phyloP scores from a whole-genome alignment of 371 early-diverging fungal species.

The Umbelopsis sp. region DNA sequence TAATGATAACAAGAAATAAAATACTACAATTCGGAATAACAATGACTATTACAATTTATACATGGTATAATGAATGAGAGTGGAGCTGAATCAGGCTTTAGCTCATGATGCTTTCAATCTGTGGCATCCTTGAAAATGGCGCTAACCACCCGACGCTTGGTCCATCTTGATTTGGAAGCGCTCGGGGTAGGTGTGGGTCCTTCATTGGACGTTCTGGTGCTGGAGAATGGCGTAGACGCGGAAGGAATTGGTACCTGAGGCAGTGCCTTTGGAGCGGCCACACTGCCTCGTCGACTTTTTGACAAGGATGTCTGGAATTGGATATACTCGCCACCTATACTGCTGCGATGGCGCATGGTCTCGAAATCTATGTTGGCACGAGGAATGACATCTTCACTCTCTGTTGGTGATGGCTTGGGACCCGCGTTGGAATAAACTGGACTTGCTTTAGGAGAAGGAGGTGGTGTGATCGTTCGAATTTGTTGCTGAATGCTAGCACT shows the following conservation, averaged over 20 bases:
- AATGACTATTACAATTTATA: neutral
- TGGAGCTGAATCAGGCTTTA: neutral
- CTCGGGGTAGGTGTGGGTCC: neutral
- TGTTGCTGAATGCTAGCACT: slow-evolving; percentile 6
- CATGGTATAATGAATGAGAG: neutral
- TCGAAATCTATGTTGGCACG: slow-evolving; percentile 14
- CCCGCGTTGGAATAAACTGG: neutral
- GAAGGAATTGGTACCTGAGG: neutral
- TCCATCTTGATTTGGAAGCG: slow-evolving; percentile 11
- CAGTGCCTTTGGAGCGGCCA: neutral
- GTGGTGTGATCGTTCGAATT: slow-evolving; percentile 4
- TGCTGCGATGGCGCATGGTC: slow-evolving; percentile 12
- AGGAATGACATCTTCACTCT: neutral
- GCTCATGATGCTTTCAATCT: neutral
- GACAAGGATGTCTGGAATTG: slow-evolving; percentile 12
- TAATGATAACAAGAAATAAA: slow-evolving; percentile 1
- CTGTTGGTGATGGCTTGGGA: neutral
- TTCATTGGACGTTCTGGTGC: neutral
- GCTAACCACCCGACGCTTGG: neutral
- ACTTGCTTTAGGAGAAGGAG: neutral
- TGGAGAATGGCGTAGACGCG: neutral
- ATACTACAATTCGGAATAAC: neutral
- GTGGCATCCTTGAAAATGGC: neutral
- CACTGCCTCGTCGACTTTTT: neutral
- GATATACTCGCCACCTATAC: slow-evolving; percentile 13